Conservation (phyloP, 2,329 filamentous ascomycete genomes). For the Fusarium dimerum region DNA sequence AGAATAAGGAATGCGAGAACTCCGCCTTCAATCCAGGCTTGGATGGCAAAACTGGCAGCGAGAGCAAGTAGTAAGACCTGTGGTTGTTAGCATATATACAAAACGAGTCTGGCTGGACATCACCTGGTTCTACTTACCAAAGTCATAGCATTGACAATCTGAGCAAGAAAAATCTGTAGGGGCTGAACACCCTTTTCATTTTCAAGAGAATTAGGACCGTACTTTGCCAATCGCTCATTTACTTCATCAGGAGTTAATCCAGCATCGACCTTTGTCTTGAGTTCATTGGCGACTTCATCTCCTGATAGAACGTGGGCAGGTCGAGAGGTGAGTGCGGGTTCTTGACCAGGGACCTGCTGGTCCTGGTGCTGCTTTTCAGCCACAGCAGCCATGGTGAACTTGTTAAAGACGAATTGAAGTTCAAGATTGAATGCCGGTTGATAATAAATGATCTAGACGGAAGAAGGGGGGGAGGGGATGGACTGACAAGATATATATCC, state of each 20-base stretch:
- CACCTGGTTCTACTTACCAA: constrained; percentile 43
- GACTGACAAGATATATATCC: background rate
- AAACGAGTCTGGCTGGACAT: background rate
- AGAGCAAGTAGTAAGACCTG: constrained; percentile 54
- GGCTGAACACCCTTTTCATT: constrained; percentile 59
- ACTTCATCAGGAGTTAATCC: constrained; percentile 58
- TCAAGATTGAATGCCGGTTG: background rate
- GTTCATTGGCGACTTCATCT: background rate
- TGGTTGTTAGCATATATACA: background rate
- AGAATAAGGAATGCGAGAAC: constrained; percentile 57
- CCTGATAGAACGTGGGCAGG: constrained; percentile 32
- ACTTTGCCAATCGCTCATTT: constrained; percentile 51
- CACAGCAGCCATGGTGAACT: background rate
- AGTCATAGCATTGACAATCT: constrained; percentile 69
- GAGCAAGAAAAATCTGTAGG: constrained; percentile 62
- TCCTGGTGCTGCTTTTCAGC: background rate
- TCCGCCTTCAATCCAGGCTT: constrained; percentile 59
- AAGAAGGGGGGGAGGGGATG: background rate
- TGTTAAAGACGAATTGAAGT: background rate
- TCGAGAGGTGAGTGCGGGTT: constrained; percentile 29
- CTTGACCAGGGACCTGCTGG: background rate
- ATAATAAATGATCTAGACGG: background rate
- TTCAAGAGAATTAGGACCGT: constrained; percentile 66
- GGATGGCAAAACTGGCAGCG: constrained; percentile 54
- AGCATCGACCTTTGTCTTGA: constrained; percentile 42